Base-by-base conservation (phyloP, 2,329 filamentous ascomycete genomes). In the Stachybotrys chartarum region DNA sequence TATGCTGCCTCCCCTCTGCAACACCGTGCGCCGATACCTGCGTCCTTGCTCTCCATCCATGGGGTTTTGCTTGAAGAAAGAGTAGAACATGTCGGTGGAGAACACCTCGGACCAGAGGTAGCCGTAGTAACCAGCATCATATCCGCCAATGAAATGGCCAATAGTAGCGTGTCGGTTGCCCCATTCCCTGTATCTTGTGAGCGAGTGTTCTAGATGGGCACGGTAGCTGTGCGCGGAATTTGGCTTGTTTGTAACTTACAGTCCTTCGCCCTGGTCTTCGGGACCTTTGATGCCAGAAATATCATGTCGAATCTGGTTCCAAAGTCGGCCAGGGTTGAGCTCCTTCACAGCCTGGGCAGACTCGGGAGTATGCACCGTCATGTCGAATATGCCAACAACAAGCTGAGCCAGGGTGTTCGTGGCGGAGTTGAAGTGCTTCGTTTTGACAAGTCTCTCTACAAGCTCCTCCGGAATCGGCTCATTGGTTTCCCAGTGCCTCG, bases 1-100 rank as follows among this genome's bases (percentile, higher is more conserved):
- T 69, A 87, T 85, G 62, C 83, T 86, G 1, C 90, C 90, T 44
- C 90, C 90, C 60, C 83, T 84, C 74, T 92, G 87, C 5, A 94
- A 75, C 24, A 94, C 88, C 0, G 84, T 88, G 70, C 91, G 86
- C 54, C 90, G 80, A 73, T 93, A 94, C 56, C 88, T 74, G 14
- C 89, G 78, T 1, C 90, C 90, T 67, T 91, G 83, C 60, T 80
- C 81, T 35, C 78, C 79, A 68, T 91, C 82, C 88, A 93, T 91
- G 0, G 90, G 90, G 68, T 92, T 78, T 62, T 82, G 77, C 75
- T 87, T 86, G 75, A 94, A 94, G 50, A 88, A 85, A 0, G 81
- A 81, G 72, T 90, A 85, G 77, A 93, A 95, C 88, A 95, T 93
- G 71, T 95, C 90, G 30, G 87, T 82, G 24, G 85, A 89, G 73